Evolutionary conservation across 23 red algal species (phyloP), one percentile per base, ranked within the genome.

Genomic region (Gracilaria vermiculophylla): DNA sequence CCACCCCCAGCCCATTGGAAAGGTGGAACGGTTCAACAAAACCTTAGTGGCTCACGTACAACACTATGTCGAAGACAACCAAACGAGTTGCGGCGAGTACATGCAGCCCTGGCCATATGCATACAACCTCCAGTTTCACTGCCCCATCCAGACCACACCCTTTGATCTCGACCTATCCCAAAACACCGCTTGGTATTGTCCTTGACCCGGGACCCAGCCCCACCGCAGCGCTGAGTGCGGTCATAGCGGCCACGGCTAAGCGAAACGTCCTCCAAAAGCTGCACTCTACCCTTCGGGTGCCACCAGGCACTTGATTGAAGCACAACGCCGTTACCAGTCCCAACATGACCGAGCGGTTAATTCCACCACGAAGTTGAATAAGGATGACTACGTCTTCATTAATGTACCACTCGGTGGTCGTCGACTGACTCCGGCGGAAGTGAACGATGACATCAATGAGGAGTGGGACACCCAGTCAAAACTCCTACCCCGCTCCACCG

Each of bases 1-100:
- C 29, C 85, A 89, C 19, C 85, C 23, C 7, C 67, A 43, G 19
- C 20, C 53, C 16, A 76, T 61, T 35, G 70, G 85, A 15, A 51
- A 77, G 13, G 71, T 89, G n/a, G 85, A 78, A 62, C 43, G 85
- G 5, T 61, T 77, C 54, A 89, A 64, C 32, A 27, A 55, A 17
- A 89, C 85, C 25, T 1, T 89, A 10, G 70, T 78, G 39, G 17
- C 42, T 11, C 23, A 5, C 3, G 36, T 89, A 7, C 67, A 0
- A 20, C 23, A 76, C 13, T 89, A 89, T 42, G 51, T 89, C 12
- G 85, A 57, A 4, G 85, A 89, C 34, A 31, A 77, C 31, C 85
- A 78, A 10, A 79, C 51, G 6, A 27, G 54, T 17, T 89, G 69
- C 70, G 70, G 52, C 16, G 57, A 49, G 8, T 32, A 76, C n/a